Evolutionary conservation across 2,329 filamentous ascomycete genomes (phyloP).

Genomic region (Xylaria sp.): DNA sequence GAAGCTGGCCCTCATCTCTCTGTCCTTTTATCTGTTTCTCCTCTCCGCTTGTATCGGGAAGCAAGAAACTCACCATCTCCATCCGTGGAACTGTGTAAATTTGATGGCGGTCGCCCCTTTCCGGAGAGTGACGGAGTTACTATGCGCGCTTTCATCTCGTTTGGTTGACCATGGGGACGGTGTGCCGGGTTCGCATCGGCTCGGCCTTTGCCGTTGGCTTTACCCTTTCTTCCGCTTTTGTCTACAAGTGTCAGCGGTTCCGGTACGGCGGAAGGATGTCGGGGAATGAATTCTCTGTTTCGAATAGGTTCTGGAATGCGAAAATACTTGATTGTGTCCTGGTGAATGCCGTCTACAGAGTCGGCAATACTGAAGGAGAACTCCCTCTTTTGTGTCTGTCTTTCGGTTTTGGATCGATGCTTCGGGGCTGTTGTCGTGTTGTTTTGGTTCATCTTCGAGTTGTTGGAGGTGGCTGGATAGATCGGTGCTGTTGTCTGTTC

Average conservation of each 20-base stretch:
- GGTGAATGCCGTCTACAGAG: not conserved
- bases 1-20: no score
- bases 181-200: not conserved
- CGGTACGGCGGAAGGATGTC: not conserved
- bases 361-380: not conserved
- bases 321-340: not conserved
- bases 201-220: no score
- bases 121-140: not conserved
- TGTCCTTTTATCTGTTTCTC: no score
- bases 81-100: no score
- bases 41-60: no score
- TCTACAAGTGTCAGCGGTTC: constrained; percentile 1
- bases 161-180: not conserved
- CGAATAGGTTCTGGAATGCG: not conserved
- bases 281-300: not conserved
- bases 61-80: no score
- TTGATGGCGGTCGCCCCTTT: no score
- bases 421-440: not conserved
- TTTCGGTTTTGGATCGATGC: not conserved
- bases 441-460: not conserved
- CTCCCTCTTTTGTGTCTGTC: not conserved
- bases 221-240: not conserved
- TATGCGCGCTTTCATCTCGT: not conserved
- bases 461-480: not conserved
- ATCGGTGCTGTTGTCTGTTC: not conserved